Conservation (phyloP, 1,284 basidiomycete species). For the Rhodotorula sp. region DNA sequence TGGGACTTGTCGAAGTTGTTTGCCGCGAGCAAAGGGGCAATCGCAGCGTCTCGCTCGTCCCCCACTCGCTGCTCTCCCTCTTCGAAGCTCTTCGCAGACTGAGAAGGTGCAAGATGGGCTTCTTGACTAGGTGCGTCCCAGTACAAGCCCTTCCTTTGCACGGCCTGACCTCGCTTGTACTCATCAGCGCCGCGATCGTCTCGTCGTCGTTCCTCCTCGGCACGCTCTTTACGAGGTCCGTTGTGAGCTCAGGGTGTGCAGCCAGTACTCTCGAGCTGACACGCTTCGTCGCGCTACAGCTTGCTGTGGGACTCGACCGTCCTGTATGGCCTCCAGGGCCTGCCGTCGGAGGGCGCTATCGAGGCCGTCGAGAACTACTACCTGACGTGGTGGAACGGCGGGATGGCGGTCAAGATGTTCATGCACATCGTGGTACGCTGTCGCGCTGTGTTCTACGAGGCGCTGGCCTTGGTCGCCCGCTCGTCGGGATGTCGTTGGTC, state of each 20-base stretch:
- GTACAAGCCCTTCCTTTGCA: too few relatives aligned
- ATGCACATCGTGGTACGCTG: constrained; percentile 37
- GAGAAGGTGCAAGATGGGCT: not conserved
- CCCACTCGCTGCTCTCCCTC: not conserved
- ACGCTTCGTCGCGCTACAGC: not conserved
- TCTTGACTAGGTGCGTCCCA: constrained; percentile 16
- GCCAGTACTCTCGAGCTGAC: not conserved
- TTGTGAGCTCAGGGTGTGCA: too few relatives aligned
- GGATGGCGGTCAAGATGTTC: constrained; percentile 40
- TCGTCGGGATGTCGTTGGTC: too few relatives aligned
- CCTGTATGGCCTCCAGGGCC: constrained; percentile 30
- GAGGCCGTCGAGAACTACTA: constrained; percentile 40
- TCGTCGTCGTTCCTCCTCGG: constrained; percentile 36
- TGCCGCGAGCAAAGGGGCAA: too few relatives aligned
- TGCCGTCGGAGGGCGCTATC: constrained; percentile 5
- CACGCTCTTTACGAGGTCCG: constrained; percentile 36
- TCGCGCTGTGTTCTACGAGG: not conserved
- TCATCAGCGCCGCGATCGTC: constrained; percentile 25
- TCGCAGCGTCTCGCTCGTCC: too few relatives aligned
- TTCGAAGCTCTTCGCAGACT: not conserved
- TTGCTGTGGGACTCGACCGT: constrained; percentile 36
- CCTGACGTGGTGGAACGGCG: constrained; percentile 42
- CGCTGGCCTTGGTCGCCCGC: not conserved
- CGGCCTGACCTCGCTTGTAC: not conserved
- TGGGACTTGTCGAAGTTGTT: too few relatives aligned